Evolutionary conservation across 345 rosid genomes (phyloP), one percentile per base, ranked within the genome.

Genomic region (Lepidium africanum): DNA sequence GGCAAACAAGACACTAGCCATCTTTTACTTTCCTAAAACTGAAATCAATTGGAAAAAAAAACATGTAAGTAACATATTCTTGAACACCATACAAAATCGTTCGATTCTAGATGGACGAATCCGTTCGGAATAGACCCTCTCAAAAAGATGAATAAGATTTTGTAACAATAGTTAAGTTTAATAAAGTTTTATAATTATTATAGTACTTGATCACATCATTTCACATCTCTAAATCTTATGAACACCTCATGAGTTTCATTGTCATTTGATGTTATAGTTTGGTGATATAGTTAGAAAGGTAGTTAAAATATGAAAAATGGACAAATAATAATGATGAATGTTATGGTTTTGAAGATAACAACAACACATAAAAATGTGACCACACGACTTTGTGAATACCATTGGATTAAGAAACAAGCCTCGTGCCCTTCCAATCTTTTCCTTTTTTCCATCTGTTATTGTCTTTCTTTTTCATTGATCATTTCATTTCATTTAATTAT

Each of bases 381-480:
- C 78, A 75, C 69, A 74, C 70, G 68, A 51, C 69, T 74, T 60
- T 59, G 64, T 66, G 67, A 42, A 16, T 52, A 68, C 63, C 70
- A 32, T 68, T 75, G 65, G 74, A 62, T 75, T 75, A 61, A 68
- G 65, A 75, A 75, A 75, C 78, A 75, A 75, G 70, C 78, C 78
- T 75, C 78, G 74, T 75, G 78, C 78, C 73, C 60, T 54, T 63
- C 63, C 65, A 61, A 68, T 62, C 74, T 62, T 75, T 69, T 69
- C 39, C 63, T 53, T 74, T 75, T 57, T 46, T 14, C 15, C 37
- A 48, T 51, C 73, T 74, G 67, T 67, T 14, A 57, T 36, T 59
- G 47, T 66, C 47, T 74, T 67, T 23, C 63, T 52, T 59, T n/a
- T n/a, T n/a, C n/a, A n/a, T n/a, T n/a, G n/a, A n/a, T n/a, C n/a